Percentiles rank a stretch among this genome's conserved stretches.
Evolutionary conservation across 345 rosid genomes (phyloP).

Genomic region (Eutrema yunnanense): DNA sequence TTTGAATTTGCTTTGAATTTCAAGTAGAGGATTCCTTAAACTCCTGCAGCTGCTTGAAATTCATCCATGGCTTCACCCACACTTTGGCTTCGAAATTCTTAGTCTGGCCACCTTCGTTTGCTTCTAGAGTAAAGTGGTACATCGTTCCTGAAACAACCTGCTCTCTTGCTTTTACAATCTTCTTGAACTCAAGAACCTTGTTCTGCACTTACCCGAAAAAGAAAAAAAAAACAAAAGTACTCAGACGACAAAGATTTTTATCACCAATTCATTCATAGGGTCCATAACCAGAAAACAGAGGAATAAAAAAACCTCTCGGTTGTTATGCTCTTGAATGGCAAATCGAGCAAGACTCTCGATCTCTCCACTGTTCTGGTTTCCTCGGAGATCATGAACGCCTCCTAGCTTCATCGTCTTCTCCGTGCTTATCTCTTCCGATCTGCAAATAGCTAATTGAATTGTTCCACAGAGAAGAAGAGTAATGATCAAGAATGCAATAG

Average conservation of each 20-base stretch:
- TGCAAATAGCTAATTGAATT: constrained; percentile 4
- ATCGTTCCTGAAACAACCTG: constrained; percentile 75
- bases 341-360: constrained; percentile 58
- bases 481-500: background rate
- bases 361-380: constrained; percentile 33
- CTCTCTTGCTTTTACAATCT: constrained; percentile 61
- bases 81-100: no score
- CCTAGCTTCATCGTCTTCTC: constrained; percentile 36
- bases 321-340: constrained; percentile 59
- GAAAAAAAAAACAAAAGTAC: no score
- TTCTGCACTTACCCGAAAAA: background rate
- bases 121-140: constrained; percentile 63
- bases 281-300: constrained; percentile 1
- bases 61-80: constrained; percentile 88
- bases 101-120: constrained; percentile 51
- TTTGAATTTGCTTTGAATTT: background rate
- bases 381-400: constrained; percentile 33
- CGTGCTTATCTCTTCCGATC: constrained; percentile 7
- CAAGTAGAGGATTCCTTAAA: background rate
- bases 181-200: constrained; percentile 49
- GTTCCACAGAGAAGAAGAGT: constrained; percentile 23
- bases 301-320: constrained; percentile 33
- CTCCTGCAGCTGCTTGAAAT: constrained; percentile 64
- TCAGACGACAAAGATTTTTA: background rate
- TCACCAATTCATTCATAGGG: background rate